phyloP scores from a whole-genome alignment of 176 grass and related monocot species.

The Otatea glauca region DNA sequence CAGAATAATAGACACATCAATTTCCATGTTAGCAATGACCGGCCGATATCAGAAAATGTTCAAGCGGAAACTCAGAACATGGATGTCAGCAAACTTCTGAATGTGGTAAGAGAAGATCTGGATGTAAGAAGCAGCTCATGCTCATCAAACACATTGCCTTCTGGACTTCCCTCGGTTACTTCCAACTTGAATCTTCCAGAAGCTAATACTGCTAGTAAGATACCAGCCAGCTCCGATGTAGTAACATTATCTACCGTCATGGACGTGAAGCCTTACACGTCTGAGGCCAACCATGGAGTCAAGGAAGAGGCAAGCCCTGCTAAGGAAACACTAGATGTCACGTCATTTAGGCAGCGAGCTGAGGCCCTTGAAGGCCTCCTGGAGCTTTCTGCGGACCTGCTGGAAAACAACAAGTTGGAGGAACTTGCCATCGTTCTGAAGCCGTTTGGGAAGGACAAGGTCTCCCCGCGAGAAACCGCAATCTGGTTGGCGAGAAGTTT shows the following conservation, averaged over 20 bases:
- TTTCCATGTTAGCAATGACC: constrained; percentile 50
- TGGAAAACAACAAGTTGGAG: constrained; percentile 75
- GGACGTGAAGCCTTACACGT: constrained; percentile 44
- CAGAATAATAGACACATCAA: constrained; percentile 53
- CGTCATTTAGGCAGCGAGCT: constrained; percentile 93
- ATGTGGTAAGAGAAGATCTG: constrained; percentile 60
- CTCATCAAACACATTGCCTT: constrained; percentile 35
- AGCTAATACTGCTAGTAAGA: constrained; percentile 38
- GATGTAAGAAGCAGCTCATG: constrained; percentile 59
- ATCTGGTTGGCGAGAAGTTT: constrained; percentile 99
- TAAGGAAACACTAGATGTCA: constrained; percentile 87
- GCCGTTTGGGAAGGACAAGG: constrained; percentile 96
- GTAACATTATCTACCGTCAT: constrained; percentile 27
- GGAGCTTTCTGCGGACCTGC: constrained; percentile 87
- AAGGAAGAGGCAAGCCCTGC: constrained; percentile 65
- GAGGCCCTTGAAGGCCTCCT: constrained; percentile 93
- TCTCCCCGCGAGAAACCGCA: constrained; percentile 89
- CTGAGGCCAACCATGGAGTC: constrained; percentile 37
- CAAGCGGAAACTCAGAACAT: constrained; percentile 39
- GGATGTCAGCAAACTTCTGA: constrained; percentile 54
- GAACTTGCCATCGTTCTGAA: constrained; percentile 96
- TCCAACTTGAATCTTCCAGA: constrained; percentile 32
- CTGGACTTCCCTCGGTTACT: constrained; percentile 27
- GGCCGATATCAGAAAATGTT: constrained; percentile 43
- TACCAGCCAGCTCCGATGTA: constrained; percentile 36